phyloP scores from a whole-genome alignment of 768 basidiomycete species.

The Mycena haematopus region DNA sequence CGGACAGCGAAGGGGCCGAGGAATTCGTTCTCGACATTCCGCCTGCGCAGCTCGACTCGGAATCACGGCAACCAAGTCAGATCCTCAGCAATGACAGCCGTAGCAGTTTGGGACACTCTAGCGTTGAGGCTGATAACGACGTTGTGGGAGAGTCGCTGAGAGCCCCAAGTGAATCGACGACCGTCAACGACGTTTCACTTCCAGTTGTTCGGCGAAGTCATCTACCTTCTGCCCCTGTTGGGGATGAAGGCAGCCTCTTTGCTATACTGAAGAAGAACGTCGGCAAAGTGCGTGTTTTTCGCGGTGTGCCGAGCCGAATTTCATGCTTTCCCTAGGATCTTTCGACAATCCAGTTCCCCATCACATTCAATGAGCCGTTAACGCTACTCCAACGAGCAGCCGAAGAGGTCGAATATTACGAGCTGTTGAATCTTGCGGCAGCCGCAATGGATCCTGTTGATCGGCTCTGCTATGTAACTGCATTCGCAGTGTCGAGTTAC shows the following conservation, averaged over 20 bases:
- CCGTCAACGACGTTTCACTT: constrained; percentile 16
- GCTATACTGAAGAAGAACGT: constrained; percentile 87
- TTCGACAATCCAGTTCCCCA: constrained; percentile 83
- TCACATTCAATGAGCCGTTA: constrained; percentile 89
- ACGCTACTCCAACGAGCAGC: constrained; percentile 82
- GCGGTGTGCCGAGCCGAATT: constrained; percentile 3
- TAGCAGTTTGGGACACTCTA: constrained; percentile 52
- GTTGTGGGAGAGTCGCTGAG: constrained; percentile 45
- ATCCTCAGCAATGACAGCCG: constrained; percentile 46
- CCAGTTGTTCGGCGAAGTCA: constrained; percentile 56
- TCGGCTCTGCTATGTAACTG: constrained; percentile 78
- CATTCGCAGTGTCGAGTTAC: constrained; percentile 86
- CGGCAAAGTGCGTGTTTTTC: constrained; percentile 64
- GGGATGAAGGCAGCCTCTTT: constrained; percentile 85
- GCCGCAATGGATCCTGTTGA: constrained; percentile 62
- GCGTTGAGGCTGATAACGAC: constrained; percentile 54
- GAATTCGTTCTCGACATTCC: constrained; percentile 70
- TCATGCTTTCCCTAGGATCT: constrained; percentile 60
- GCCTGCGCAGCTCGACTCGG: constrained; percentile 40
- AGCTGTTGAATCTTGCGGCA: constrained; percentile 71
- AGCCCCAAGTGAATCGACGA: constrained; percentile 17
- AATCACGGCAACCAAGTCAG: constrained; percentile 46
- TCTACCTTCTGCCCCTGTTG: constrained; percentile 64
- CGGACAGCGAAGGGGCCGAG: constrained; percentile 68
- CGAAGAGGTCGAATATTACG: constrained; percentile 83